Conservation (phyloP, 2,329 filamentous ascomycete species). For the Aphanocladium album region DNA sequence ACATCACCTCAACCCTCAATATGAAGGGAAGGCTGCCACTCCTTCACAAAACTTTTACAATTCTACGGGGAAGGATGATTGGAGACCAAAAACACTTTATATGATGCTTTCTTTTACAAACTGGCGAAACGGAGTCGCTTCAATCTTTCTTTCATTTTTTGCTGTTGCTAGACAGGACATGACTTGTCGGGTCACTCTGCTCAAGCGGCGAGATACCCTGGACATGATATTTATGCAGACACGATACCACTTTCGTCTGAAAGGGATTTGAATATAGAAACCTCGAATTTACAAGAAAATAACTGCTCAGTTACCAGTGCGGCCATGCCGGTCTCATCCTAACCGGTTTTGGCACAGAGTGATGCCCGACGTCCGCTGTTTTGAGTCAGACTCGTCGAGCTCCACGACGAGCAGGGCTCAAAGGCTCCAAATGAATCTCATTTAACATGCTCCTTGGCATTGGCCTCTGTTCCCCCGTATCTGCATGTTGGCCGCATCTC, state of each 20-base stretch:
- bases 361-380: neutral
- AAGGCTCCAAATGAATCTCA: too few species aligned
- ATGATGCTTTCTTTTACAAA: neutral
- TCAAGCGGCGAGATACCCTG: neutral
- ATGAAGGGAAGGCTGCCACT: neutral
- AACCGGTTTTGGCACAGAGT: neutral
- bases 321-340: neutral
- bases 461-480: too few species aligned
- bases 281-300: neutral
- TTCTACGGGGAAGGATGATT: slow-evolving; percentile 27
- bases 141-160: neutral
- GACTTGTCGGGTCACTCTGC: neutral
- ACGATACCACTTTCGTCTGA: slow-evolving; percentile 7
- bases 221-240: neutral
- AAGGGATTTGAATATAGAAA: slow-evolving; percentile 1
- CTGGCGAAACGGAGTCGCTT: neutral
- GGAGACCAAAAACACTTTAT: slow-evolving; percentile 20
- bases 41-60: slow-evolving; percentile 8
- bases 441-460: too few species aligned
- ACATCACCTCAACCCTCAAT: too few species aligned
- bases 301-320: neutral
- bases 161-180: neutral
- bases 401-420: too few species aligned
- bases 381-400: neutral
- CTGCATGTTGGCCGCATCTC: too few species aligned